Base-by-base conservation (phyloP, 2,329 filamentous ascomycete genomes). In the Monosporascus sp. region DNA sequence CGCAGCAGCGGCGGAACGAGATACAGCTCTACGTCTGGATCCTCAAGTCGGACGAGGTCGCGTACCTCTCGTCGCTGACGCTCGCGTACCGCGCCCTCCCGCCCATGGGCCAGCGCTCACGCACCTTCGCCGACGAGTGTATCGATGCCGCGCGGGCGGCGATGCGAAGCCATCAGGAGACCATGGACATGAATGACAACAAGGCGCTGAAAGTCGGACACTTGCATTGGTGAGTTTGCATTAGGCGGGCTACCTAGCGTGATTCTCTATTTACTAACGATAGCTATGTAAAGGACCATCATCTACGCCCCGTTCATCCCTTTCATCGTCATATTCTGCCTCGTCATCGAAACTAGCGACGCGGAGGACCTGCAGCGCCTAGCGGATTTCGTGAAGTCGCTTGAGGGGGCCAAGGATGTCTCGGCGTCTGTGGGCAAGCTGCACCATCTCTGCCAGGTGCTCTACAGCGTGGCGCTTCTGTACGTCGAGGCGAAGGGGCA, bases 401-500 rank as follows among this genome's bases (percentile, higher is more conserved):
- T 84, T 1, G 74, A 78, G 53, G 72, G 74, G 0, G 75, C 76
- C 5, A 73, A 73, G 35, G 70, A 76, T 5, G 59, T 73, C 2
- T 74, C 70, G 1, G 63, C 81, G 52, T 78, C 78, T 0, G 77
- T 80, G 7, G 72, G 74, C 26, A 81, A 80, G 58, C 70, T 84
- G 17, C 76, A 81, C 56, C 79, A 76, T 26, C 72, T 86, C 16
- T 85, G 81, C 57, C 75, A 80, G 47, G 76, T 84, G 2, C 75
- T 86, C 49, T 76, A 79, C 57, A 81, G 74, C 37, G 78, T 86
- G 7, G 82, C 82, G 0, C 73, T 76, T 37, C 70, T 84, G 5
- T 86, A 85, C 57, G 71, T 85, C 17, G 78, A 84, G 61, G 78
- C 80, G 2, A 81, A 79, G 55, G 65, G 72, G 70, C 58, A 72